Percentiles rank a stretch among this genome's conserved stretches.
phyloP scores from a whole-genome alignment of 257 asterid species.

The Gynochthodes officinalis region DNA sequence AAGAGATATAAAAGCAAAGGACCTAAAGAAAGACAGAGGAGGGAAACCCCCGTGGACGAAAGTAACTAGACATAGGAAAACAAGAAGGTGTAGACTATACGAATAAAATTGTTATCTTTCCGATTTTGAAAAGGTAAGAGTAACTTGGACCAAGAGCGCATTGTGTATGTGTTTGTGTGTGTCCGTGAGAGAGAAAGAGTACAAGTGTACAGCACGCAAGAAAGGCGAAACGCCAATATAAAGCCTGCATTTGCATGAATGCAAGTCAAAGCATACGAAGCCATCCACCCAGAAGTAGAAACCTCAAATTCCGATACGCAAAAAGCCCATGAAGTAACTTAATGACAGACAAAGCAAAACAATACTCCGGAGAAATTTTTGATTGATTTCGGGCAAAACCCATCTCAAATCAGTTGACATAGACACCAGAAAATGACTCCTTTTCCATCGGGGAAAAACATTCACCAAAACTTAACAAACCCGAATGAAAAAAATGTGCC shows the following conservation, averaged over 20 bases:
- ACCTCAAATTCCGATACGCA: not conserved
- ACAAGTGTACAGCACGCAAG: conserved; percentile 20
- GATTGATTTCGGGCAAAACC: conserved; percentile 13
- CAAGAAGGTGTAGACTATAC: conserved; percentile 21
- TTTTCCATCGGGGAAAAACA: not conserved
- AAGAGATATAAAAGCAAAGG: conserved; percentile 17
- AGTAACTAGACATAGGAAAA: conserved; percentile 37
- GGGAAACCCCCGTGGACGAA: conserved; percentile 36
- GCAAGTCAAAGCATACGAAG: not conserved
- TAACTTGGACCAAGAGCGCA: conserved; percentile 13
- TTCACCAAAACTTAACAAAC: conserved; percentile 6
- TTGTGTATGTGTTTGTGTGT: not conserved
- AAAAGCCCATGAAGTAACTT: no score
- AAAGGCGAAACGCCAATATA: not conserved
- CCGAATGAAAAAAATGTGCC: conserved; percentile 1
- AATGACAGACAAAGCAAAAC: not conserved
- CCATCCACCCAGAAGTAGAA: not conserved
- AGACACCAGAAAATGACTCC: not conserved
- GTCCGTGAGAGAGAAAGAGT: not conserved
- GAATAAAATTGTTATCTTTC: conserved; percentile 23
- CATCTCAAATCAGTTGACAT: not conserved
- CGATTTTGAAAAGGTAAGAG: conserved; percentile 16
- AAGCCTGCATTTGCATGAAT: conserved; percentile 25
- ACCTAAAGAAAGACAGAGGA: conserved; percentile 16
- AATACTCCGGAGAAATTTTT: not conserved